Conservation (phyloP, 331 rosid species). For the Rosa hybrid region DNA sequence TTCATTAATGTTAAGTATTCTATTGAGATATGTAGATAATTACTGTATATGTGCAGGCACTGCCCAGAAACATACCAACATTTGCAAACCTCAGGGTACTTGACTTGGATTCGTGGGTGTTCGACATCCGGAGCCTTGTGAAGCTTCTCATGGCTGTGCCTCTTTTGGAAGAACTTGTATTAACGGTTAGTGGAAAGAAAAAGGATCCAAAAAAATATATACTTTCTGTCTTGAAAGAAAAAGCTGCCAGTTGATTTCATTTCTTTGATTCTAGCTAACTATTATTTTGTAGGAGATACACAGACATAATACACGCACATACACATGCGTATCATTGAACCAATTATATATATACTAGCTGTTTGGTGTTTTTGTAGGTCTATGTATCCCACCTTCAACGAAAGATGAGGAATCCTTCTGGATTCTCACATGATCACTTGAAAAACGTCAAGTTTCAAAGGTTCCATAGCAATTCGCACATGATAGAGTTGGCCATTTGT, state of each 20-base stretch:
- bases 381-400: not conserved
- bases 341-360: not conserved
- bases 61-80: not conserved
- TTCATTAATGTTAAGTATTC: not conserved
- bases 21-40: too few species aligned
- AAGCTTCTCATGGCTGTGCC: not conserved
- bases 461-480: not conserved
- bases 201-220: too few species aligned
- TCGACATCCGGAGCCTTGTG: not conserved
- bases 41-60: not conserved
- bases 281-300: too few species aligned
- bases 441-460: not conserved
- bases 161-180: not conserved
- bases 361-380: not conserved
- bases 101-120: not conserved
- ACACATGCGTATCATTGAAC: too few species aligned
- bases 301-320: too few species aligned
- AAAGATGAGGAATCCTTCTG: not conserved
- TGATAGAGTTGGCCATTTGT: not conserved
- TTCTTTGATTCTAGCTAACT: too few species aligned
- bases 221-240: too few species aligned
- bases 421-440: not conserved
- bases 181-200: not conserved
- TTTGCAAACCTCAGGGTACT: not conserved
- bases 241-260: too few species aligned